phyloP scores from a whole-genome alignment of 2,329 filamentous ascomycete genomes.

The Trematosphaeria pertusa region DNA sequence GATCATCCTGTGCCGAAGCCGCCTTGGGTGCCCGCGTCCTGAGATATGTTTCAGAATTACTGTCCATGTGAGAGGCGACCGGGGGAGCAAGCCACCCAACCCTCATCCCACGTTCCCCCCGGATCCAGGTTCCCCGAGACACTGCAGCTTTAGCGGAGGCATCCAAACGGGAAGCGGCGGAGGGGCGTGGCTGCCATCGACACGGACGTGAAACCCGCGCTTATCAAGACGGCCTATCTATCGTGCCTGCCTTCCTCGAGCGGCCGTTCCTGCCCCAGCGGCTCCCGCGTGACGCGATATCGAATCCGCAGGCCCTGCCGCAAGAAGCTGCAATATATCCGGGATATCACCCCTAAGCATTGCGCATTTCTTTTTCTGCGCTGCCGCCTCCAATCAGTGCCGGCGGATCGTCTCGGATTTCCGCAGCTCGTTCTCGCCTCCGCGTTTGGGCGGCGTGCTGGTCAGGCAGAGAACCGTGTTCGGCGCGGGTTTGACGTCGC shows the following conservation, averaged over 20 bases:
- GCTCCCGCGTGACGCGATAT: slow-evolving; percentile 17
- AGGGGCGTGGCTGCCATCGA: background rate
- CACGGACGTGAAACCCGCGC: background rate
- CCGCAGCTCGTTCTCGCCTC: too few species aligned
- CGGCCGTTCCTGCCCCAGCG: slow-evolving; percentile 6
- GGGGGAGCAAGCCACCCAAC: too few species aligned
- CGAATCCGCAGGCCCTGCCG: slow-evolving; percentile 1
- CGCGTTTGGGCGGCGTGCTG: too few species aligned
- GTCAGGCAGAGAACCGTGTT: too few species aligned
- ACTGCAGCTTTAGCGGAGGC: background rate
- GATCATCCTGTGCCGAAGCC: too few species aligned
- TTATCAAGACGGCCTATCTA: background rate
- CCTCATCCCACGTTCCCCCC: too few species aligned
- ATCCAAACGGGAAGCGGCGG: background rate
- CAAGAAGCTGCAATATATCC: background rate
- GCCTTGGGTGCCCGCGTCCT: too few species aligned
- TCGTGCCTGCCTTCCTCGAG: slow-evolving; percentile 7
- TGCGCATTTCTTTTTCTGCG: background rate
- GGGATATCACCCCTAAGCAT: background rate
- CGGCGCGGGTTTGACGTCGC: too few species aligned
- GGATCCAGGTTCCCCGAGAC: too few species aligned
- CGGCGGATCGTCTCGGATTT: too few species aligned
- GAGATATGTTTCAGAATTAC: too few species aligned
- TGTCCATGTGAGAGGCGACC: too few species aligned
- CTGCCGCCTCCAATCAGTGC: background rate